Evolutionary conservation across 768 basidiomycete genomes (phyloP).

Genomic region (Phaeotremella fagi): DNA sequence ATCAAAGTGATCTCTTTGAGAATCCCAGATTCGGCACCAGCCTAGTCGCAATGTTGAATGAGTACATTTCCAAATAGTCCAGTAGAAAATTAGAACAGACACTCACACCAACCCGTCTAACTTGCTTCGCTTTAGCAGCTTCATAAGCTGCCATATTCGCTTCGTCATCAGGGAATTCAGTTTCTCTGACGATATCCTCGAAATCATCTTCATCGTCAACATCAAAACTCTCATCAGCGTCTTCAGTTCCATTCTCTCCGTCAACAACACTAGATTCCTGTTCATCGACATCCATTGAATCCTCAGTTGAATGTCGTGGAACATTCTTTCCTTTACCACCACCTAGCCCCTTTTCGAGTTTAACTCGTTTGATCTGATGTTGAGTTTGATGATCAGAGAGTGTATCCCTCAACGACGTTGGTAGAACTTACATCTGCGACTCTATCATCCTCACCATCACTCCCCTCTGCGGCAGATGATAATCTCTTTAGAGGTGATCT

Average conservation of each 20-base stretch:
- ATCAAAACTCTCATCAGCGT: slow-evolving; percentile 55
- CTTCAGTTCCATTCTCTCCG: slow-evolving; percentile 57
- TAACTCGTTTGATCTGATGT: slow-evolving; percentile 13
- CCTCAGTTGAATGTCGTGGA: too few species aligned
- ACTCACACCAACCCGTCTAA: slow-evolving; percentile 11
- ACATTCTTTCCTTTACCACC: background rate
- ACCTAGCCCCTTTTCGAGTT: background rate
- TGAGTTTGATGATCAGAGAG: background rate
- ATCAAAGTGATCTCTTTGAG: slow-evolving; percentile 61
- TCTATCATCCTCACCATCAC: background rate
- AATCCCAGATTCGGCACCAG: slow-evolving; percentile 77
- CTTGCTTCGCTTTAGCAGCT: slow-evolving; percentile 3
- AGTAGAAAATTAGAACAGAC: background rate
- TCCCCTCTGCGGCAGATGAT: background rate
- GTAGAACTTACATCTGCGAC: background rate
- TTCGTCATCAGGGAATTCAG: background rate
- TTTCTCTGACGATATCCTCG: slow-evolving; percentile 7
- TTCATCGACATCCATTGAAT: too few species aligned
- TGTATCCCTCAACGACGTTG: background rate
- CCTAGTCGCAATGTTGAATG: slow-evolving; percentile 51
- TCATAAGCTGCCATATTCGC: slow-evolving; percentile 8
- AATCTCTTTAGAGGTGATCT: background rate
- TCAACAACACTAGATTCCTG: slow-evolving; percentile 56
- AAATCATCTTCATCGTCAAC: slow-evolving; percentile 3
- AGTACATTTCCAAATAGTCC: background rate